phyloP scores from a whole-genome alignment of 75 land plant species.

The Pinus taeda region DNA sequence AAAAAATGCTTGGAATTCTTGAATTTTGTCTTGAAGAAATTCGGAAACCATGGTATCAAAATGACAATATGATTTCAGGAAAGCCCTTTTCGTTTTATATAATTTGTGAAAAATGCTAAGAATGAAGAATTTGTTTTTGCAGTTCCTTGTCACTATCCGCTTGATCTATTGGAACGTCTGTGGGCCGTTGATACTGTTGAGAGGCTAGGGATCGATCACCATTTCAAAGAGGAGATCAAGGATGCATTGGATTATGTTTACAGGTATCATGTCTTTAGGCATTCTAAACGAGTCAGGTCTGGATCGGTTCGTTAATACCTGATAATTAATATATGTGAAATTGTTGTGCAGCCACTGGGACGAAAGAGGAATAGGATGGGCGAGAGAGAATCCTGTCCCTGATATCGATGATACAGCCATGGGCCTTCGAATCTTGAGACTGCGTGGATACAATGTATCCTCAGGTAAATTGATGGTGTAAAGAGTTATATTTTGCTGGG shows the following conservation, averaged over 20 bases:
- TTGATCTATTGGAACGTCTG: conserved; percentile 37
- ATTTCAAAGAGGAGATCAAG: conserved; percentile 19
- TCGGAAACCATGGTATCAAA: conserved; percentile 13
- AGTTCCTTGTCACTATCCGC: conserved; percentile 10
- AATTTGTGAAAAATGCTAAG: background rate
- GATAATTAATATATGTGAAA: background rate
- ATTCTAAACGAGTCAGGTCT: background rate
- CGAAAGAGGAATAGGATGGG: conserved; percentile 30
- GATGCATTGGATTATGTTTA: conserved; percentile 21
- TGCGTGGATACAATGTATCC: conserved; percentile 25
- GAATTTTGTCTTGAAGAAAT: conserved; percentile 11
- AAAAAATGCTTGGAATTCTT: conserved; percentile 23
- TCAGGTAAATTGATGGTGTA: conserved; percentile 10
- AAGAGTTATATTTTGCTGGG: no score
- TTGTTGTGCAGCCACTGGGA: conserved; percentile 17
- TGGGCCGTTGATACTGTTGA: conserved; percentile 57
- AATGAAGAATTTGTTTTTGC: background rate
- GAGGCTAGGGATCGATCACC: conserved; percentile 29
- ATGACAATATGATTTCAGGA: background rate
- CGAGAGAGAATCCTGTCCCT: conserved; percentile 9
- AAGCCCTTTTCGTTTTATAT: background rate
- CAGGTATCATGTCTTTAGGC: background rate
- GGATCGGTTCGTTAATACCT: background rate
- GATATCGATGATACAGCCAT: conserved; percentile 34
- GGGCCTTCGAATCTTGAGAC: conserved; percentile 22